phyloP scores from a whole-genome alignment of 306 rosid genomes.

The Psophocarpus tetragonolobus region DNA sequence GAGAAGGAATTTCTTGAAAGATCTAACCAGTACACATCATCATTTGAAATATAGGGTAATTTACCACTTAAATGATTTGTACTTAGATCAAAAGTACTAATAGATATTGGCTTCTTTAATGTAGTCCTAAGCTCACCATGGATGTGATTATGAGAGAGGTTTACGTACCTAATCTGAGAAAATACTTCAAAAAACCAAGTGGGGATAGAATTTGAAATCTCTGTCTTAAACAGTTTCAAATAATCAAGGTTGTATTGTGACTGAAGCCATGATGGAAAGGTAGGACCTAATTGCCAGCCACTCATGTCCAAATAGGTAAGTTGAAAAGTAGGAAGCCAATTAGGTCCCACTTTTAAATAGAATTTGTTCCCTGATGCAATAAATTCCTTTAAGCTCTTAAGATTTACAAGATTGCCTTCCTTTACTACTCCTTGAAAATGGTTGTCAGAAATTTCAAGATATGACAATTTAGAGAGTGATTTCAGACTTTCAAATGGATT shows the following conservation, averaged over 20 bases:
- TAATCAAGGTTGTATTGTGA: not conserved
- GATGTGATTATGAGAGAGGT: slow-evolving; percentile 22
- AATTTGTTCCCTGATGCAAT: not conserved
- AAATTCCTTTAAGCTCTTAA: not conserved
- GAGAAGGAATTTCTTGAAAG: slow-evolving; percentile 22
- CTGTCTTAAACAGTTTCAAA: slow-evolving; percentile 17
- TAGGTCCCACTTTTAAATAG: not conserved
- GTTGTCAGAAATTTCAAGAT: not conserved
- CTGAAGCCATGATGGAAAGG: slow-evolving; percentile 27
- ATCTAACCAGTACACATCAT: accelerated
- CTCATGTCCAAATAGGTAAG: accelerated
- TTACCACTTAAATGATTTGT: not conserved
- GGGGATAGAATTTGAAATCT: slow-evolving; percentile 22
- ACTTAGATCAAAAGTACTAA: not conserved
- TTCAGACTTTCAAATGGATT: not conserved
- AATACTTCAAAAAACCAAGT: not conserved
- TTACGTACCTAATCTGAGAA: not conserved
- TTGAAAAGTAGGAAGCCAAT: slow-evolving; percentile 20
- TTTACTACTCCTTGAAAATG: not conserved
- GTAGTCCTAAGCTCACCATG: slow-evolving; percentile 3
- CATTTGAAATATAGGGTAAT: not conserved
- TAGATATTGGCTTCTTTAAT: not conserved
- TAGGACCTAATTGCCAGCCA: not conserved
- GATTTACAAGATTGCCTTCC: not conserved
- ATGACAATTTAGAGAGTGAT: not conserved